phyloP scores from a whole-genome alignment of 805 yeast species.

The Myxozyma neglecta region DNA sequence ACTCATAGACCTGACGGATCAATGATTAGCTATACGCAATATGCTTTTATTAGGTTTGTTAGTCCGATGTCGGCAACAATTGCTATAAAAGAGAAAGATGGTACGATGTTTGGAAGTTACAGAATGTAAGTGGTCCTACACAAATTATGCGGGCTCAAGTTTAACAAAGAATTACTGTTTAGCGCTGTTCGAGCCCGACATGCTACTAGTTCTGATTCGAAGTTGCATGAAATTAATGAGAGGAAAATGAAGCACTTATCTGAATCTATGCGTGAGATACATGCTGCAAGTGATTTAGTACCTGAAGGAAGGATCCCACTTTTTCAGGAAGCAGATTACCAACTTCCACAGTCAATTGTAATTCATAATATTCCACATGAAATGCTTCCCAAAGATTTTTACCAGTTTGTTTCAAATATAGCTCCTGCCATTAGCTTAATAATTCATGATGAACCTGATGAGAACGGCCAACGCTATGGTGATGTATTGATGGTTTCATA shows the following conservation, averaged over 20 bases:
- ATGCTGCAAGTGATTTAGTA: background rate
- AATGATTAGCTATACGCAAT: background rate
- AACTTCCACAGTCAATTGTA: constrained; percentile 5
- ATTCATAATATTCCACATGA: constrained; percentile 21
- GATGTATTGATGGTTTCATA: constrained; percentile 16
- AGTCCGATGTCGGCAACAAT: constrained; percentile 11
- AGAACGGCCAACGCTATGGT: constrained; percentile 20
- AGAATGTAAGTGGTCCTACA: constrained; percentile 10
- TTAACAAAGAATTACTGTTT: background rate
- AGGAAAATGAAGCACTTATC: background rate
- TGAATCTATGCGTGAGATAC: background rate
- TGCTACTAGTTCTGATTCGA: background rate
- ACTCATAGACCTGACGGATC: background rate
- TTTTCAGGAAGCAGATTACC: background rate
- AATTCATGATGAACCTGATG: constrained; percentile 19
- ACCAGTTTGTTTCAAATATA: constrained; percentile 5
- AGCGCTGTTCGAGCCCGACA: constrained; percentile 13
- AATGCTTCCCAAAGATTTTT: constrained; percentile 22
- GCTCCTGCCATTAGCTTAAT: constrained; percentile 16
- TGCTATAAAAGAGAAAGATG: constrained; percentile 22
- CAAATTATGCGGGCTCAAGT: background rate
- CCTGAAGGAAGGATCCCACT: background rate
- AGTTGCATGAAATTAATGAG: background rate
- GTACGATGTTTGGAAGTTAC: constrained; percentile 12
- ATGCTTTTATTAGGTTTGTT: constrained; percentile 21